These are phyloP conservation scores for Penicillium sp. DNA, from an alignment of 2,329 filamentous ascomycete species.

Conservation along the genomic window DNA sequence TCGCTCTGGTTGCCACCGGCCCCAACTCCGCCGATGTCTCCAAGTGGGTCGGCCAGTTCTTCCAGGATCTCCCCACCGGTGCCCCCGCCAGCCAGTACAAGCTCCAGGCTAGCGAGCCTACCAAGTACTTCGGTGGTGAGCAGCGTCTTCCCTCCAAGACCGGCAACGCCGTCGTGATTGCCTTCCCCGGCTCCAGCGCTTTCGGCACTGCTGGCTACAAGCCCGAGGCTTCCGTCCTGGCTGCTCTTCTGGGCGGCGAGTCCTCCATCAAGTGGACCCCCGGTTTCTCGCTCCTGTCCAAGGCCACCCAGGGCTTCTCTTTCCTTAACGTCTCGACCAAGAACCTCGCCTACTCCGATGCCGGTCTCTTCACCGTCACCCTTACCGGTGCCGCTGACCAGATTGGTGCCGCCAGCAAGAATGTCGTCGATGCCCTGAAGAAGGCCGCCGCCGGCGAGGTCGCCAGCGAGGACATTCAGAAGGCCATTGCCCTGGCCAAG, in stretches of 20 bases:
- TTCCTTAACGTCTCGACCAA: conserved; percentile 70
- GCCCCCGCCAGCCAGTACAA: conserved; percentile 52
- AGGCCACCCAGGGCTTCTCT: conserved; percentile 68
- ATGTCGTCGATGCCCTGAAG: conserved; percentile 79
- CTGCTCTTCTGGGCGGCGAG: conserved; percentile 84
- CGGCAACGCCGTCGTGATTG: conserved; percentile 84
- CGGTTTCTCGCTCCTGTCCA: conserved; percentile 86
- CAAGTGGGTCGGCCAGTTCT: conserved; percentile 94
- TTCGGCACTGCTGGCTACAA: conserved; percentile 72
- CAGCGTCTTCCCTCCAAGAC: conserved; percentile 76
- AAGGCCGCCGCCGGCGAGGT: conserved; percentile 73
- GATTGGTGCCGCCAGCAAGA: conserved; percentile 72
- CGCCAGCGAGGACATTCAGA: conserved; percentile 81
- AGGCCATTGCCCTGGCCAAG: conserved; percentile 90
- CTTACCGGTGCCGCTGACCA: conserved; percentile 72
- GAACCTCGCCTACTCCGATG: conserved; percentile 88
- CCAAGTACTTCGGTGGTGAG: conserved; percentile 94
- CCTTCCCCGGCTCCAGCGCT: conserved; percentile 85
- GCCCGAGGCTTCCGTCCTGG: conserved; percentile 84
- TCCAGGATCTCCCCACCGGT: conserved; percentile 65
- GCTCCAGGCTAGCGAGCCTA: conserved; percentile 60
- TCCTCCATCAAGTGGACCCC: conserved; percentile 93
- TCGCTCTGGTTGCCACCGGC: conserved; percentile 88
- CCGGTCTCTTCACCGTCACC: conserved; percentile 83
- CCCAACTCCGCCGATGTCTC: conserved; percentile 71